Conservation (phyloP, 192 early-diverging fungal species). For the Backusella westeae region DNA sequence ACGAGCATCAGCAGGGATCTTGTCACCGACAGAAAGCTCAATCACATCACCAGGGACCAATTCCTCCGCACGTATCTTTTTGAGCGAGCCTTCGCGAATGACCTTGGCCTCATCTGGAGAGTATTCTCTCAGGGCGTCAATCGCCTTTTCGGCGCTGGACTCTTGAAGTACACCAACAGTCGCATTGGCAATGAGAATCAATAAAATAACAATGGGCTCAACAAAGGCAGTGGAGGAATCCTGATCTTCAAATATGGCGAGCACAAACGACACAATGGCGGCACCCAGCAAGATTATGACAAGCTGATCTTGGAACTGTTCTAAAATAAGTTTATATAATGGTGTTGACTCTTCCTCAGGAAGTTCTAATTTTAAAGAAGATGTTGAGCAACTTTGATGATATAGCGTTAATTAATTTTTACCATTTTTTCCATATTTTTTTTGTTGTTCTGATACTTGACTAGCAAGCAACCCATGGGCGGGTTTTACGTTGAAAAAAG, state of each 20-base stretch:
- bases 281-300: slow-evolving; percentile 93
- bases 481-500: slow-evolving; percentile 63
- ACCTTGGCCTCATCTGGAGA: slow-evolving; percentile 95
- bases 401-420: slow-evolving; percentile 2
- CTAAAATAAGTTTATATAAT: slow-evolving; percentile 88
- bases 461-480: slow-evolving; percentile 61
- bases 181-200: slow-evolving; percentile 98
- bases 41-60: slow-evolving; percentile 99
- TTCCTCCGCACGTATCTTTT: slow-evolving; percentile 69
- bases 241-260: slow-evolving; percentile 84
- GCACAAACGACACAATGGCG: slow-evolving; percentile 88
- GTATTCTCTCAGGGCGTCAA: slow-evolving; percentile 95
- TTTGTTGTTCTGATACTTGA: slow-evolving; percentile 60
- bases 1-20: slow-evolving; percentile 94
- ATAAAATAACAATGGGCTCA: slow-evolving; percentile 95
- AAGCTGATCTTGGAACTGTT: slow-evolving; percentile 99
- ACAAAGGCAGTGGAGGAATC: slow-evolving; percentile 87
- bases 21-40: slow-evolving; percentile 88
- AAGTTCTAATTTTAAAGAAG: slow-evolving; percentile 56
- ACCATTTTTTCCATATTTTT: slow-evolving; percentile 81
- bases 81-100: slow-evolving; percentile 67
- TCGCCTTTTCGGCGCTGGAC: slow-evolving; percentile 94
- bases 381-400: slow-evolving; percentile 7
- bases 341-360: slow-evolving; percentile 90
- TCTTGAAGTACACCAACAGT: slow-evolving; percentile 97